These are phyloP conservation scores for Monosporascus cannonballus DNA, from an alignment of 2,329 filamentous ascomycete species.

Conservation along the genomic window DNA sequence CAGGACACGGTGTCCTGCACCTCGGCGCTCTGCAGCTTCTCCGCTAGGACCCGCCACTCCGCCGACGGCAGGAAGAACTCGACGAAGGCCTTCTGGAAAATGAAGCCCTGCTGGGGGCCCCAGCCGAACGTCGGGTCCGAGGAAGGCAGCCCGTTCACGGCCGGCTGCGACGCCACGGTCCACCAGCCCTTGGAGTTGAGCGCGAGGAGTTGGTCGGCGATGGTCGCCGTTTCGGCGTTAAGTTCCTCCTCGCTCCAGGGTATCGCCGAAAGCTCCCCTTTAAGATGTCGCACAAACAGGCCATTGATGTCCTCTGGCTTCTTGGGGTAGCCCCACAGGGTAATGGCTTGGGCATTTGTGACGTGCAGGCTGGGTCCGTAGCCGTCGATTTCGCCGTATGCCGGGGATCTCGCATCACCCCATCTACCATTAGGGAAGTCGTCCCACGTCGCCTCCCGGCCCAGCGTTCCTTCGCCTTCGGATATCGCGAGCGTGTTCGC, in stretches of 20 bases:
- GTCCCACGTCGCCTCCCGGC: slow-evolving; percentile 95
- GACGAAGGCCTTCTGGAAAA: slow-evolving; percentile 97
- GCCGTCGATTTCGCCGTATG: slow-evolving; percentile 96
- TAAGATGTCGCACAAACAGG: slow-evolving; percentile 76
- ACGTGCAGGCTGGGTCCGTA: slow-evolving; percentile 96
- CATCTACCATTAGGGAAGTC: slow-evolving; percentile 96
- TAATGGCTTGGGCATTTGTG: slow-evolving; percentile 73
- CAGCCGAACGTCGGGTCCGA: slow-evolving; percentile 80
- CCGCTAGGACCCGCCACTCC: slow-evolving; percentile 65
- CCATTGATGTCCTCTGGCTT: slow-evolving; percentile 65
- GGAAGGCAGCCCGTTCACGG: slow-evolving; percentile 79
- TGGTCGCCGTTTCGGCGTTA: slow-evolving; percentile 75
- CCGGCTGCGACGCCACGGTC: slow-evolving; percentile 93
- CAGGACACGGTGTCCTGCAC: slow-evolving; percentile 68
- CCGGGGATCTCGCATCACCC: slow-evolving; percentile 87
- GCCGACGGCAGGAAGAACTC: slow-evolving; percentile 81
- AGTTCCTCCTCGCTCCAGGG: slow-evolving; percentile 93
- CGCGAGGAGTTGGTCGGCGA: slow-evolving; percentile 66
- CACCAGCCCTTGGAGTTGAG: slow-evolving; percentile 85
- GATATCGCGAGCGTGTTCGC: slow-evolving; percentile 88
- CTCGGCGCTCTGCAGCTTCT: slow-evolving; percentile 52
- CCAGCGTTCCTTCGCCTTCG: slow-evolving; percentile 83
- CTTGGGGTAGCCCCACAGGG: slow-evolving; percentile 77
- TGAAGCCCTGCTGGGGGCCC: slow-evolving; percentile 87
- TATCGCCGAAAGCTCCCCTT: slow-evolving; percentile 71